Evolutionary conservation across 2,329 filamentous ascomycete species (phyloP).

Genomic region (Tolypocladium inflatum): DNA sequence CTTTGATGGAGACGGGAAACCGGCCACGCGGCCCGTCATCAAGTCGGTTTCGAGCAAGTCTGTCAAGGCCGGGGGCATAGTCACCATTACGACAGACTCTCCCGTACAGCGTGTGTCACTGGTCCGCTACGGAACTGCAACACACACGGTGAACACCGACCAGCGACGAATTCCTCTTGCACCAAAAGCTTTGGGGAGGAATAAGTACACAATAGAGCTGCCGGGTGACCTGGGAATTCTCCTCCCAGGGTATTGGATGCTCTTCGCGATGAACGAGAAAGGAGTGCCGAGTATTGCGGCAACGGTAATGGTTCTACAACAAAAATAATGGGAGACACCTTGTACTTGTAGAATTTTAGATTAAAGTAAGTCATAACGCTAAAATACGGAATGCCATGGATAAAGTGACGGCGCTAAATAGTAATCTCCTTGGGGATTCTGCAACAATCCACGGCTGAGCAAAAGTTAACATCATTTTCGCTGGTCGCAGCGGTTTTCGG

Average conservation of each 20-base stretch:
- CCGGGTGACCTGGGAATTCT: conserved; percentile 38
- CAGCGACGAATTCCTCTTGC: conserved; percentile 41
- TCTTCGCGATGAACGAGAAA: conserved; percentile 37
- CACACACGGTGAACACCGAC: conserved; percentile 49
- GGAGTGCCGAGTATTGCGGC: conserved; percentile 37
- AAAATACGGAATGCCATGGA: background rate
- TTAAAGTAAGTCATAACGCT: too few species aligned
- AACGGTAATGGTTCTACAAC: conserved; percentile 22
- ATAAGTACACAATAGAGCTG: conserved; percentile 28
- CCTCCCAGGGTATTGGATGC: conserved; percentile 43
- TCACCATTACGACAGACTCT: conserved; percentile 10
- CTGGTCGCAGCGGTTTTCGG: conserved; percentile 14
- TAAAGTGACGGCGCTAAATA: background rate
- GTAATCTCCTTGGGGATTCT: conserved; percentile 8
- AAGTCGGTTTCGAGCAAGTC: too few species aligned
- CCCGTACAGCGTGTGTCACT: conserved; percentile 25
- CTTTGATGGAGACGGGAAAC: background rate
- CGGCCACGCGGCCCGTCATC: background rate
- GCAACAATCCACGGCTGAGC: conserved; percentile 23
- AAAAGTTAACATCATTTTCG: conserved; percentile 21
- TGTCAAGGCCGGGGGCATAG: conserved; percentile 10
- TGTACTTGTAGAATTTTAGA: too few species aligned
- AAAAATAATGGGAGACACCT: too few species aligned
- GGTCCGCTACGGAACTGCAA: conserved; percentile 38
- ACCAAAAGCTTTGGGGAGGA: conserved; percentile 12